Base-by-base conservation (phyloP, 257 asterid species). In the Handroanthus guayacan region DNA sequence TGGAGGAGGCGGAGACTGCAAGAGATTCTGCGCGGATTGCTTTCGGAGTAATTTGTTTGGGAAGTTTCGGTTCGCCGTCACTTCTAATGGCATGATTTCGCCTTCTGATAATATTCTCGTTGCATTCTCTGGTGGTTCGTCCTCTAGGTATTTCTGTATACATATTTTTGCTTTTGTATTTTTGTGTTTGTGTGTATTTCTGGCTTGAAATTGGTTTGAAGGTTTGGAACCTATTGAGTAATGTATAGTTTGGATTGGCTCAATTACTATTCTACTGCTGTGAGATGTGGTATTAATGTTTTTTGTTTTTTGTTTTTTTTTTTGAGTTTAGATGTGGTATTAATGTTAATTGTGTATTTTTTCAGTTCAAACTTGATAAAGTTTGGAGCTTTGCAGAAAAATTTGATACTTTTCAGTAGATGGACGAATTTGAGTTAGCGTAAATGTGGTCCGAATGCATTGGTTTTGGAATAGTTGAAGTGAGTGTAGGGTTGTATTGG, bases 41-140 rank as follows among this genome's bases (percentile, higher is more conserved):
- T 95, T 95, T 25, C 87, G 96, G 12, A 79, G 84, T 68, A 91
- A 95, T 79, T 78, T 95, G 61, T 89, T 75, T 62, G 97, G 94
- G 37, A 95, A 92, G 93, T 95, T 95, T 50, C 86, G 96, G 75
- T 84, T 92, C 11, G 87, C 98, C 0, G 97, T 92, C 39, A 86
- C 92, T 61, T 84, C 98, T 43, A 95, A 92, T 79, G 98, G 87
- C 16, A 80, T 95, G 94, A 91, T 95, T 80, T 88, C 85, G 56
- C 97, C 98, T 41, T 84, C 97, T 34, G 98, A 95, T 79, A 89
- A 89, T 2, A 88, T 91, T 54, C 97, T 92, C 57, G 90, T 95
- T 9, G 98, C 97, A 0, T 95, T 92, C 78, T 95, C 99, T n/a
- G 99, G 98, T 44, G 98, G 97, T 51, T 78, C 91, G 41, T 86